Evolutionary conservation across 176 grass and related monocot genomes (phyloP).

Genomic region (Oryza glumipatula): DNA sequence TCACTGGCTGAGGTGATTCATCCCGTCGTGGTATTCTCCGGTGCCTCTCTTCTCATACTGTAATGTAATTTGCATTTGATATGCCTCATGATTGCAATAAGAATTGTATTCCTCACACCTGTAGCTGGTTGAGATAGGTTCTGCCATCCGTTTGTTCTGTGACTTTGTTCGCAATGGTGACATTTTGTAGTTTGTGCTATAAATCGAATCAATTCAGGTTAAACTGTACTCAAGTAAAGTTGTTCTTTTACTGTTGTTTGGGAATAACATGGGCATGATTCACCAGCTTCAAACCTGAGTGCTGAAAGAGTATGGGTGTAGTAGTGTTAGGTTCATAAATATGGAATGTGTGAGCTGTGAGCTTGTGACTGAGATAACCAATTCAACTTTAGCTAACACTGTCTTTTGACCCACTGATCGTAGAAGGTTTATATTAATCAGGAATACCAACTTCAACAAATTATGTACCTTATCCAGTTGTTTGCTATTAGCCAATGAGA

Average conservation of each 20-base stretch:
- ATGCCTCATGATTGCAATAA: conserved; percentile 28
- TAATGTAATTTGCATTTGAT: conserved; percentile 18
- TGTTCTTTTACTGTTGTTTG: background rate
- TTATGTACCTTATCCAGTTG: background rate
- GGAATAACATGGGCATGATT: background rate
- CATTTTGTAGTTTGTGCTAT: conserved; percentile 4
- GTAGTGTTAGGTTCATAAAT: conserved; percentile 2
- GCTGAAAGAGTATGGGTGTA: background rate
- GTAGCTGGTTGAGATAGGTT: conserved; percentile 12
- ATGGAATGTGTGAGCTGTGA: background rate
- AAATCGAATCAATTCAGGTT: background rate
- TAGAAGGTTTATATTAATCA: background rate
- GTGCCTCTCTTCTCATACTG: background rate
- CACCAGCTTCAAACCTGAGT: background rate
- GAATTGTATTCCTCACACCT: background rate
- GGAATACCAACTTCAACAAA: background rate
- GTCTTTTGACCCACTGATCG: background rate
- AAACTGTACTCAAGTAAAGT: background rate
- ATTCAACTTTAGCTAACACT: background rate
- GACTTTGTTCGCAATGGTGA: background rate
- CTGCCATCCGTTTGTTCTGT: background rate
- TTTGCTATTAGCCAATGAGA: background rate
- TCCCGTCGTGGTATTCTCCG: conserved; percentile 29
- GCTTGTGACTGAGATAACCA: background rate
- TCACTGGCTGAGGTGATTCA: conserved; percentile 51